phyloP scores from a whole-genome alignment of 1,139 yeast genomes.

The Suhomyces taliae region DNA sequence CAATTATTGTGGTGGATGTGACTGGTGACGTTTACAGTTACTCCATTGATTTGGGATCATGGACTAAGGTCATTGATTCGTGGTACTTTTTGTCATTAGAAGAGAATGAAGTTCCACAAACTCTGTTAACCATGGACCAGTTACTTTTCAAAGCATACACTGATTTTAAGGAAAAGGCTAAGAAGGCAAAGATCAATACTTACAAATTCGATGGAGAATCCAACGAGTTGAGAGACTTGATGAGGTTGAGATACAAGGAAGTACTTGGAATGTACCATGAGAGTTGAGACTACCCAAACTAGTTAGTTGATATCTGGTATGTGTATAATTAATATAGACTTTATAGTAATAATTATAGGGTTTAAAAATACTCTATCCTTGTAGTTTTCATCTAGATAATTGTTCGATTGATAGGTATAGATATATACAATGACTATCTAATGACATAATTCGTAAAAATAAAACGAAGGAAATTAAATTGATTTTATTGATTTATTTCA shows the following conservation, averaged over 20 bases:
- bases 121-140: conserved; percentile 5
- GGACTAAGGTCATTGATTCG: conserved; percentile 51
- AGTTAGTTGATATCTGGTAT: no score
- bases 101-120: background rate
- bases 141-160: conserved; percentile 15
- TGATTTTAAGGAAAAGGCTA: conserved; percentile 23
- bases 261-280: conserved; percentile 3
- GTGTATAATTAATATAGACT: no score
- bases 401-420: no score
- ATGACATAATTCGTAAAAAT: no score
- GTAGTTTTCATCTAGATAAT: no score
- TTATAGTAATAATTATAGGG: no score
- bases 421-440: no score
- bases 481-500: background rate
- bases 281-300: background rate
- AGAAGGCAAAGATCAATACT: conserved; percentile 19
- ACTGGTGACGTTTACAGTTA: conserved; percentile 42
- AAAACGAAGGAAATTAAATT: no score
- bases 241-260: conserved; percentile 26
- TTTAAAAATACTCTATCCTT: no score
- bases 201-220: conserved; percentile 22
- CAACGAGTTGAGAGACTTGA: conserved; percentile 22
- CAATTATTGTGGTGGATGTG: conserved; percentile 40
- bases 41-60: conserved; percentile 37
- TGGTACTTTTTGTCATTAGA: conserved; percentile 39